A percentile compares a stretch with the other conserved stretches of the same genome.
phyloP scores from a whole-genome alignment of 169 alveolate species.

The Plasmodium blacklocki region DNA sequence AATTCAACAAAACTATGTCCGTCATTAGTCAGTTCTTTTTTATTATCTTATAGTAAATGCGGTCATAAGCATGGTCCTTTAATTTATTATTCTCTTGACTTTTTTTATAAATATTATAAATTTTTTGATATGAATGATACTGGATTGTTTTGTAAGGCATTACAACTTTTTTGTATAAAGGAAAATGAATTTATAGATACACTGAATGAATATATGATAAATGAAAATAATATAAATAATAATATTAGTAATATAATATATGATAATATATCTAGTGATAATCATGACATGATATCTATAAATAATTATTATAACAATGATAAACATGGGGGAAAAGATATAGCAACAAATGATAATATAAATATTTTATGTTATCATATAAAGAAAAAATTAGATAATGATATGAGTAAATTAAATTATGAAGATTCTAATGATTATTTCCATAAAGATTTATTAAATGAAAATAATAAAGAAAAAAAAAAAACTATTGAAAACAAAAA shows the following conservation, averaged over 20 bases:
- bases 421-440: conserved; percentile 37
- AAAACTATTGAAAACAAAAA: conserved; percentile 3
- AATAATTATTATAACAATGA: conserved; percentile 1
- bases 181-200: conserved; percentile 61
- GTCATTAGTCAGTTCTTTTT: conserved; percentile 80
- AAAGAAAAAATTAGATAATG: conserved; percentile 35
- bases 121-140: conserved; percentile 71
- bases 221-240: neutral
- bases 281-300: neutral
- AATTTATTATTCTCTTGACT: conserved; percentile 79
- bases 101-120: conserved; percentile 63
- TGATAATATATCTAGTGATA: neutral
- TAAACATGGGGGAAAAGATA: neutral
- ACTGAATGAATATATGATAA: conserved; percentile 44
- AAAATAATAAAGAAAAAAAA: neutral
- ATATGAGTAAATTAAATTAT: conserved; percentile 22
- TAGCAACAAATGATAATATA: neutral
- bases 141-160: conserved; percentile 56
- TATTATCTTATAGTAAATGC: conserved; percentile 81
- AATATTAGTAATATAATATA: neutral
- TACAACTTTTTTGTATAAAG: conserved; percentile 44
- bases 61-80: conserved; percentile 84
- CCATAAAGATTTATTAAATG: conserved; percentile 16
- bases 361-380: conserved; percentile 29
- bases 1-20: conserved; percentile 81